phyloP scores from a whole-genome alignment of 2,329 filamentous ascomycete genomes.

The Neonectria coccinea region DNA sequence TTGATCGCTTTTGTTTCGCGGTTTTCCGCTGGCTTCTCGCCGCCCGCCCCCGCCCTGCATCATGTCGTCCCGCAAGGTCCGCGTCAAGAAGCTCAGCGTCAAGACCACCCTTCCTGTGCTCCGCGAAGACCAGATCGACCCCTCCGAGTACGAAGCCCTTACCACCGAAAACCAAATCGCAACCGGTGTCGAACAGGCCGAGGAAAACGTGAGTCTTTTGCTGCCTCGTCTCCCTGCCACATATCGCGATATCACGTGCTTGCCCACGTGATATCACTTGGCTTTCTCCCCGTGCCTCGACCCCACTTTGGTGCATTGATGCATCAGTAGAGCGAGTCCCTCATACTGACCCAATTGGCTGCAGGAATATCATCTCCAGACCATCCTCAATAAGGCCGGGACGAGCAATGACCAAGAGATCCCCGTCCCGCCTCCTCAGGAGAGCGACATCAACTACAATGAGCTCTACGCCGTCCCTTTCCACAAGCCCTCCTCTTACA shows the following conservation, averaged over 20 bases:
- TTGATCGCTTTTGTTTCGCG: conserved; percentile 74
- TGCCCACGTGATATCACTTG: conserved; percentile 56
- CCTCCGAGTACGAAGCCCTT: conserved; percentile 86
- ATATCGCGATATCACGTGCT: conserved; percentile 62
- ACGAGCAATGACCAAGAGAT: conserved; percentile 71
- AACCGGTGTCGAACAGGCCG: conserved; percentile 95
- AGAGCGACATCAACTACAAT: conserved; percentile 84
- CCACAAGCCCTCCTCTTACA: conserved; percentile 89
- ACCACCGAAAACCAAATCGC: conserved; percentile 88
- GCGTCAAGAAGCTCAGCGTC: conserved; percentile 91
- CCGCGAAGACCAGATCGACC: conserved; percentile 90
- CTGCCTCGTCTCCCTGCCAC: conserved; percentile 32
- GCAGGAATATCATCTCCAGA: conserved; percentile 96
- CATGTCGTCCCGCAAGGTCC: conserved; percentile 77
- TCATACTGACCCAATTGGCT: conserved; percentile 45
- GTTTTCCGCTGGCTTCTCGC: conserved; percentile 64
- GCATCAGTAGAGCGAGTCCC: conserved; percentile 9
- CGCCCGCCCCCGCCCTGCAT: conserved; percentile 55
- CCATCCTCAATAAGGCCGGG: conserved; percentile 72
- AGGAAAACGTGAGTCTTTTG: conserved; percentile 87
- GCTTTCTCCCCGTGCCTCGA: conserved; percentile 7
- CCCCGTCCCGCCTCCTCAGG: conserved; percentile 72
- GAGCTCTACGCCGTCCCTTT: conserved; percentile 84
- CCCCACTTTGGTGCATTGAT: conserved; percentile 4
- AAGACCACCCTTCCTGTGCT: conserved; percentile 90